Evolutionary conservation across 176 grass and related monocot genomes (phyloP).

Genomic region (Hordeum marinum): DNA sequence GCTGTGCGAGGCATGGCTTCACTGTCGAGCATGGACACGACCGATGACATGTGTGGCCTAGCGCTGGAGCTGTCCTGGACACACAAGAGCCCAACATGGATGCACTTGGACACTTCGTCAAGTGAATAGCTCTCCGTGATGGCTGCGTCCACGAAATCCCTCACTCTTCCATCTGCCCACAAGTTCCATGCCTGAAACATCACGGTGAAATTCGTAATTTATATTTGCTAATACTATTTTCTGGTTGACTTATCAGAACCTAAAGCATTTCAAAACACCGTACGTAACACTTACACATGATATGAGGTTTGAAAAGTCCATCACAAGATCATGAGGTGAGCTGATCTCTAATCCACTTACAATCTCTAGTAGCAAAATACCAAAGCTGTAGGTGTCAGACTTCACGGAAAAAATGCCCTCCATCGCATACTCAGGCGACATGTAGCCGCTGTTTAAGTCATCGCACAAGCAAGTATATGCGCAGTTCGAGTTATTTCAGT

Average conservation of each 20-base stretch:
- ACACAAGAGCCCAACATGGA: conserved; percentile 43
- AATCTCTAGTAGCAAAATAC: conserved; percentile 52
- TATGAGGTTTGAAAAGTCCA: conserved; percentile 19
- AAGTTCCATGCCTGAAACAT: conserved; percentile 35
- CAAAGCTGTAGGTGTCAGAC: conserved; percentile 56
- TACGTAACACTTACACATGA: conserved; percentile 30
- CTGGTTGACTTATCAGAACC: neutral
- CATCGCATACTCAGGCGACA: conserved; percentile 60
- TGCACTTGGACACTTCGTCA: conserved; percentile 30
- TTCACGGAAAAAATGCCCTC: conserved; percentile 39
- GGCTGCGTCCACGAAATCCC: conserved; percentile 7
- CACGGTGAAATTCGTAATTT: neutral
- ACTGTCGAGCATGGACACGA: neutral
- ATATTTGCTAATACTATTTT: neutral
- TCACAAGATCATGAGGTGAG: neutral
- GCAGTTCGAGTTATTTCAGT: no score
- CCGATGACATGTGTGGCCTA: neutral
- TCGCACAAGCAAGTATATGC: neutral
- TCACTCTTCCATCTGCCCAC: neutral
- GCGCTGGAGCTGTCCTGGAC: conserved; percentile 28
- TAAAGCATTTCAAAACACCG: neutral
- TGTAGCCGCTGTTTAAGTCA: conserved; percentile 39
- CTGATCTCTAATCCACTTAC: conserved; percentile 43
- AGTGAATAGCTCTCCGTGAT: neutral
- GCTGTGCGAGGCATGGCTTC: neutral